Percentiles rank a stretch among this genome's conserved stretches.
Evolutionary conservation across 177 flowering plant species (phyloP).

Genomic region (Vitis hybrid): DNA sequence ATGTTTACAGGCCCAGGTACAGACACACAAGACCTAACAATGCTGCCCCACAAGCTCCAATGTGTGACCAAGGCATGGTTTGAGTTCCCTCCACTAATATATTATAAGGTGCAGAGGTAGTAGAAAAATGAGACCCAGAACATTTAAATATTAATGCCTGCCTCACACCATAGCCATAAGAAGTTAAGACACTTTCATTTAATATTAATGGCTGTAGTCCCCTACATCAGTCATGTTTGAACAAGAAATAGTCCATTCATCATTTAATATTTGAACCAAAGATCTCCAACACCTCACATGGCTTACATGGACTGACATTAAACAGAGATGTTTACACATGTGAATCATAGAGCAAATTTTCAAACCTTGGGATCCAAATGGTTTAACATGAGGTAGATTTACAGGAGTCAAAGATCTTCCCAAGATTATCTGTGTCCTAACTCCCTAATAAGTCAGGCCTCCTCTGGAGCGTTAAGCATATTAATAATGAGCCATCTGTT

Average conservation of each 20-base stretch:
- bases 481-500: no score
- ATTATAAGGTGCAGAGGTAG: background rate
- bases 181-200: conserved; percentile 3
- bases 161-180: conserved; percentile 9
- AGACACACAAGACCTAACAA: conserved; percentile 19
- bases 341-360: conserved; percentile 14
- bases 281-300: conserved; percentile 39
- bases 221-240: conserved; percentile 22
- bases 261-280: conserved; percentile 21
- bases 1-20: conserved; percentile 13
- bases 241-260: conserved; percentile 18
- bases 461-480: no score
- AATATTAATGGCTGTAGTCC: conserved; percentile 15
- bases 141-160: conserved; percentile 5
- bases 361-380: conserved; percentile 16
- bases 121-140: background rate
- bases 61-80: background rate
- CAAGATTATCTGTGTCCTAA: conserved; percentile 14
- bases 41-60: conserved; percentile 15
- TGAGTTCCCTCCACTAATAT: conserved; percentile 13
- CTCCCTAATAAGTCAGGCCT: background rate
- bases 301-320: conserved; percentile 30
- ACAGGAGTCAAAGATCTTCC: conserved; percentile 25
- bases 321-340: conserved; percentile 25
- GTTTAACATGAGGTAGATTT: conserved; percentile 14